Conservation (phyloP, 495 filamentous ascomycete species). For the Aspergillus egyptiacus region DNA sequence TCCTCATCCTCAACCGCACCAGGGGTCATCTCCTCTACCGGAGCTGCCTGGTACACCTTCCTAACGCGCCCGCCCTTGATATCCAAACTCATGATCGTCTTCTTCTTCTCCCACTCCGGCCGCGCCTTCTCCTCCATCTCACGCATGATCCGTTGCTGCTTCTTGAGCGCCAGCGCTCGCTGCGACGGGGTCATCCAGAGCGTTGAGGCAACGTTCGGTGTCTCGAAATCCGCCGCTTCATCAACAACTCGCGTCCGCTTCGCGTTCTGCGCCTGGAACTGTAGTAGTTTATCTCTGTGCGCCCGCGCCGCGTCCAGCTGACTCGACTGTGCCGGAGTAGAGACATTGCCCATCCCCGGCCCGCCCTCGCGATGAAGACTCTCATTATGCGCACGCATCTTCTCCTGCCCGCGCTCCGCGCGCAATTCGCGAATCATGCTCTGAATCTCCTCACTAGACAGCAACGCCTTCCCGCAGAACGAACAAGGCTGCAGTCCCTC, state of each 20-base stretch:
- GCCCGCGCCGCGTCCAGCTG: conserved; percentile 47
- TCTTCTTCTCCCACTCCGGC: conserved; percentile 91
- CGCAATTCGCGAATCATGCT: conserved; percentile 81
- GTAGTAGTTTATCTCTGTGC: conserved; percentile 77
- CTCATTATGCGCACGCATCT: conserved; percentile 73
- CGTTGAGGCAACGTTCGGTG: conserved; percentile 57
- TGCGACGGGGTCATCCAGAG: conserved; percentile 89
- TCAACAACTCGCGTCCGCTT: conserved; percentile 82
- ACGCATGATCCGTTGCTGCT: conserved; percentile 78
- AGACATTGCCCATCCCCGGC: conserved; percentile 29
- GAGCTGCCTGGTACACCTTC: conserved; percentile 56
- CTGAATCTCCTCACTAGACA: conserved; percentile 66
- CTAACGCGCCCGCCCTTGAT: conserved; percentile 70
- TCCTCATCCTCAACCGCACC: conserved; percentile 32
- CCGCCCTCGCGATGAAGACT: conserved; percentile 50
- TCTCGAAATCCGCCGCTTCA: conserved; percentile 91
- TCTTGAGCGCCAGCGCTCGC: conserved; percentile 78
- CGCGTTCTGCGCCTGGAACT: conserved; percentile 85
- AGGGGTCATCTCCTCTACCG: conserved; percentile 23
- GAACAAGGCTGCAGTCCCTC: conserved; percentile 94
- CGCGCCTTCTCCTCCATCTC: conserved; percentile 87
- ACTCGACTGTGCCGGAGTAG: conserved; percentile 32
- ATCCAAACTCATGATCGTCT: conserved; percentile 81
- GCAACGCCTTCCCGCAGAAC: conserved; percentile 71
- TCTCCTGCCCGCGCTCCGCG: conserved; percentile 80